Base-by-base conservation (phyloP, 441 rosid genomes). In the Arabidopsis lyrata region DNA sequence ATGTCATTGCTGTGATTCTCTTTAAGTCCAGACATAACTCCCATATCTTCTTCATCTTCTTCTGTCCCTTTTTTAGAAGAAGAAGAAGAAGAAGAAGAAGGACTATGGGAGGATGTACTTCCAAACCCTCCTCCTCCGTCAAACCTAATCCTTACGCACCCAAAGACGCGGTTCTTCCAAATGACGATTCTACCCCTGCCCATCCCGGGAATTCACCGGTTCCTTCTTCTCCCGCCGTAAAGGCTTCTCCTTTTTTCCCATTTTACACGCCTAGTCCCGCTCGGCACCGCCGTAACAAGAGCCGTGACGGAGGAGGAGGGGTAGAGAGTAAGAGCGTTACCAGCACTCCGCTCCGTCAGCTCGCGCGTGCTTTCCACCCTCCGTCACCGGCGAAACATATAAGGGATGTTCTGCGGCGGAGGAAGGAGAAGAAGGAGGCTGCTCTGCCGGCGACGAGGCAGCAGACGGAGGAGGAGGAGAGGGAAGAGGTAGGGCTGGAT, bases 361-460 rank as follows among this genome's bases (percentile, higher is more conserved):
- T 92, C 57, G 83, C 79, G 77, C 82, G 82, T 39, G 84, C 92
- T 14, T 89, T 95, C 61, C 88, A 91, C 24, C 99, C 99, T 24
- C 99, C 94, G 0, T 95, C 98, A 0, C 97, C 99, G 6, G 98
- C 99, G 45, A 95, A 88, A 83, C 99, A 95, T 80, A 91, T 95
- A 18, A 74, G 83, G 24, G 93, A 93, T 2, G 88, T 87, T 36
- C 80, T 95, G 63, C 83, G 86, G 74, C 81, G 82, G 70, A 78
- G 84, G 72, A 83, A 74, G 63, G 68, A 63, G 52, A 84, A 72
- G 53, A 85, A 85, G 80, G 82, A 82, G 36, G 68, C 74, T 77
- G 1, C 63, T 66, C 14, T 53, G 1, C 50, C 80, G n/a, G 45
- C 64, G 64, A 45, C 32, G 54, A 71, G 66, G 71, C 50, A 36